A percentile compares a stretch with the other conserved stretches of the same genome.
These are phyloP conservation scores for Reticulascus tulasneorum DNA, from an alignment of 2,329 filamentous ascomycete genomes.

Conservation along the genomic window DNA sequence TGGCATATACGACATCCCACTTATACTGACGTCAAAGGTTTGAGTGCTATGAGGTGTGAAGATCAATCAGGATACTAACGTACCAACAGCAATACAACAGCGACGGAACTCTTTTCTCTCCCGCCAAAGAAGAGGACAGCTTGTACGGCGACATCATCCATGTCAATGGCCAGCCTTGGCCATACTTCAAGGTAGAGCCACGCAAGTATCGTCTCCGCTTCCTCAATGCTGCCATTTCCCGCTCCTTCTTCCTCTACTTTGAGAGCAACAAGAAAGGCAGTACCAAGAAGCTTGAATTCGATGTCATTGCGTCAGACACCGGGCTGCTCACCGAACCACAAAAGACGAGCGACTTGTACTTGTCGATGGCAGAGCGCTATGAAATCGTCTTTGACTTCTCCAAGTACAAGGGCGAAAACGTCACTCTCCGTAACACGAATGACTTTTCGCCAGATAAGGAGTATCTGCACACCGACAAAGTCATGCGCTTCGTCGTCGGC, in stretches of 20 bases:
- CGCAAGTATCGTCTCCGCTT: constrained; percentile 51
- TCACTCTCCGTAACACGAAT: constrained; percentile 39
- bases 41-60: constrained; percentile 19
- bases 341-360: constrained; percentile 32
- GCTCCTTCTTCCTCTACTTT: constrained; percentile 40
- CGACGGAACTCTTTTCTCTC: constrained; percentile 38
- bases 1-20: constrained; percentile 40
- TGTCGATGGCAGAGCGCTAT: constrained; percentile 50
- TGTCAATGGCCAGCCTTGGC: constrained; percentile 53
- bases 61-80: no score
- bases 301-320: constrained; percentile 45
- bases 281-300: constrained; percentile 31
- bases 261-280: constrained; percentile 14
- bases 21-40: constrained; percentile 35
- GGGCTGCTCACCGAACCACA: constrained; percentile 41
- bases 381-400: constrained; percentile 48
- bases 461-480: constrained; percentile 40
- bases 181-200: constrained; percentile 46
- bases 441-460: constrained; percentile 35
- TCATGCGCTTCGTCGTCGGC: constrained; percentile 40
- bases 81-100: constrained; percentile 39
- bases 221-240: constrained; percentile 37
- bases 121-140: constrained; percentile 32
- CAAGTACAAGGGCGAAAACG: constrained; percentile 42
- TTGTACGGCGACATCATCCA: constrained; percentile 50